A percentile compares a stretch with the other conserved stretches of the same genome.
Conservation (phyloP, 148 eudicot species). For the Rhododendron ovatum region DNA sequence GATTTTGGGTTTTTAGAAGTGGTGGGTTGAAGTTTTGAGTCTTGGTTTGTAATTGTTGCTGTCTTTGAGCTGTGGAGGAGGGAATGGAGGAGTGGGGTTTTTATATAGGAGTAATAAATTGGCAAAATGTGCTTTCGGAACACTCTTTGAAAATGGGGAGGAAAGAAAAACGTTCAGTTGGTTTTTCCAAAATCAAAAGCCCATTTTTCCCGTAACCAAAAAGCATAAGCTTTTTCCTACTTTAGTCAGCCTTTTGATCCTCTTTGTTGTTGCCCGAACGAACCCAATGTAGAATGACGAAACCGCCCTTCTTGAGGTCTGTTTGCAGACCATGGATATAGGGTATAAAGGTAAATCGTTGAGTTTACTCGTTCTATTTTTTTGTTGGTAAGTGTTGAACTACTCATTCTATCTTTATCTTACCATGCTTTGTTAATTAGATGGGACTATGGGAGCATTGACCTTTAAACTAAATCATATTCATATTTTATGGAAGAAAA, state of each 20-base stretch:
- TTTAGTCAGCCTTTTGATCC: not conserved
- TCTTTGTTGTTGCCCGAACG: not conserved
- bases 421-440: no score
- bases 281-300: not conserved
- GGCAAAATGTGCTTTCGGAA: slow-evolving; percentile 22
- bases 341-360: not conserved
- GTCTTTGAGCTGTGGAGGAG: not conserved
- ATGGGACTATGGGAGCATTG: no score
- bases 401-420: not conserved
- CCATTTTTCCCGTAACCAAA: not conserved
- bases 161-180: slow-evolving; percentile 10
- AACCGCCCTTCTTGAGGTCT: not conserved
- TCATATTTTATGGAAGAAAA: no score
- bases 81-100: not conserved
- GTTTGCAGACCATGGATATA: not conserved
- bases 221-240: not conserved
- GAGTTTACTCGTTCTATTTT: no score
- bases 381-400: no score
- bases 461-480: no score
- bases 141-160: slow-evolving; percentile 29
- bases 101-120: not conserved
- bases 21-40: not conserved
- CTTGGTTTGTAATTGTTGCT: not conserved
- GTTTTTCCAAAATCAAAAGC: no score
- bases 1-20: not conserved